A percentile compares a stretch with the other conserved stretches of the same genome.
These are phyloP conservation scores for Metarhizium robertsii DNA, from an alignment of 2,329 filamentous ascomycete species.

Conservation along the genomic window DNA sequence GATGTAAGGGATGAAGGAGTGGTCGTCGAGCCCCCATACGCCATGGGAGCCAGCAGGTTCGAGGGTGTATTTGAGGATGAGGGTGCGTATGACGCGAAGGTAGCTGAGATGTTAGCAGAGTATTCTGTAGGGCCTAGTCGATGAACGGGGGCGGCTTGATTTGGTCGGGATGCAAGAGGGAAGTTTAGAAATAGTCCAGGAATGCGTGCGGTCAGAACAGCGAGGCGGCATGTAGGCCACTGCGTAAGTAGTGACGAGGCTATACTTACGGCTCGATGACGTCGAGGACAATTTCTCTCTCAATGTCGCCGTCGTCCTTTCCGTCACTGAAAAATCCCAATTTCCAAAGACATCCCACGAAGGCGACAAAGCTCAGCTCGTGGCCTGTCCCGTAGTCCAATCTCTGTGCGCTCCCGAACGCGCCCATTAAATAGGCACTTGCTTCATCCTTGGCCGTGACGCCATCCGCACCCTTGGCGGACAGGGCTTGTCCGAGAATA, in stretches of 20 bases:
- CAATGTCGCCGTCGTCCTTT: slow-evolving; percentile 43
- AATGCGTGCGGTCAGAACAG: no score
- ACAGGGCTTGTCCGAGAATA: slow-evolving; percentile 19
- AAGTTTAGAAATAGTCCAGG: no score
- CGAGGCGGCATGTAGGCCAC: no score
- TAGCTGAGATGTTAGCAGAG: slow-evolving; percentile 44
- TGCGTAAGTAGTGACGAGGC: background rate
- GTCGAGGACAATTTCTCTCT: slow-evolving; percentile 72
- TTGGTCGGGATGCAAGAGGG: no score
- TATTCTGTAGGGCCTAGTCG: background rate
- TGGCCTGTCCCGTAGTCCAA: slow-evolving; percentile 96
- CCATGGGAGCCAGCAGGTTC: slow-evolving; percentile 95
- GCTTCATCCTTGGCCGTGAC: slow-evolving; percentile 57
- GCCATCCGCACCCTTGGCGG: slow-evolving; percentile 14
- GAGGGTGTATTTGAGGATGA: slow-evolving; percentile 86
- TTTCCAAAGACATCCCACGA: slow-evolving; percentile 86
- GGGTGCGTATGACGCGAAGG: slow-evolving; percentile 64
- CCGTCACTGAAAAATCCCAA: slow-evolving; percentile 65
- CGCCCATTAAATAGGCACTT: slow-evolving; percentile 68
- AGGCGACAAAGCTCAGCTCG: slow-evolving; percentile 89
- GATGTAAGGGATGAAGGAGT: slow-evolving; percentile 88
- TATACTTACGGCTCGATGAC: slow-evolving; percentile 64
- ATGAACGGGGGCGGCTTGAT: background rate
- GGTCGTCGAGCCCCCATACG: slow-evolving; percentile 97
- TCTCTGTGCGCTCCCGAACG: slow-evolving; percentile 79